A percentile compares a stretch with the other conserved stretches of the same genome.
Evolutionary conservation across 108 stramenopile genomes (phyloP).

Genomic region (Pinguiococcus pyrenoidosus): DNA sequence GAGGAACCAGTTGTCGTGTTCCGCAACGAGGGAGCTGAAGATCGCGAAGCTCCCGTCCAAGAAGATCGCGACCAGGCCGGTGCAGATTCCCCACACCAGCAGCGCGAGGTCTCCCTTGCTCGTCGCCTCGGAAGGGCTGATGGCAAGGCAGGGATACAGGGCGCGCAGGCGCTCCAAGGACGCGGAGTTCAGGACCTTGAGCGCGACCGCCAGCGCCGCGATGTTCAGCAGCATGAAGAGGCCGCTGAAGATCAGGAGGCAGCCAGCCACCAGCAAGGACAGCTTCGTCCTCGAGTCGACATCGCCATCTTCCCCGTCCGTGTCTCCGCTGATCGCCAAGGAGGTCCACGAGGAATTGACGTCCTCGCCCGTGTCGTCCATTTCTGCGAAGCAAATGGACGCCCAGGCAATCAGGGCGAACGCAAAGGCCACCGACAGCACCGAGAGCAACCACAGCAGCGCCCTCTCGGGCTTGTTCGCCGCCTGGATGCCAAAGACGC

Average conservation of each 20-base stretch:
- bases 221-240: conserved; percentile 3
- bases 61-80: conserved; percentile 2
- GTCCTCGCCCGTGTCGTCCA: too few species aligned
- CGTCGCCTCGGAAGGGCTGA: neutral
- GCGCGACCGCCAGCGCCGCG: conserved; percentile 2
- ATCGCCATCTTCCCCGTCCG: too few species aligned
- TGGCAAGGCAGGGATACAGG: neutral
- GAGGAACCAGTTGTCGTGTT: conserved; percentile 3
- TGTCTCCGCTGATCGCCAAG: too few species aligned
- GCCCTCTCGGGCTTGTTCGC: too few species aligned
- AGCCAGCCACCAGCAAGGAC: too few species aligned
- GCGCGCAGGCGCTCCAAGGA: neutral
- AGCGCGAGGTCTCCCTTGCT: neutral
- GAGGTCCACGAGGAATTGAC: too few species aligned
- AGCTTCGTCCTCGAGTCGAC: too few species aligned
- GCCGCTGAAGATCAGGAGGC: conserved; percentile 7
- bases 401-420: too few species aligned
- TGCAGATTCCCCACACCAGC: conserved; percentile 3
- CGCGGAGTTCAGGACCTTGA: neutral
- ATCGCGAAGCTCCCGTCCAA: conserved; percentile 13
- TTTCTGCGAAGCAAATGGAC: too few species aligned
- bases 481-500: too few species aligned
- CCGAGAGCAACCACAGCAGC: too few species aligned
- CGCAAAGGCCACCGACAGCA: too few species aligned
- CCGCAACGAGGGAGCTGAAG: conserved; percentile 12